Evolutionary conservation across 1,284 basidiomycete species (phyloP), one percentile per base, ranked within the genome.

Genomic region (Tilletia caries): DNA sequence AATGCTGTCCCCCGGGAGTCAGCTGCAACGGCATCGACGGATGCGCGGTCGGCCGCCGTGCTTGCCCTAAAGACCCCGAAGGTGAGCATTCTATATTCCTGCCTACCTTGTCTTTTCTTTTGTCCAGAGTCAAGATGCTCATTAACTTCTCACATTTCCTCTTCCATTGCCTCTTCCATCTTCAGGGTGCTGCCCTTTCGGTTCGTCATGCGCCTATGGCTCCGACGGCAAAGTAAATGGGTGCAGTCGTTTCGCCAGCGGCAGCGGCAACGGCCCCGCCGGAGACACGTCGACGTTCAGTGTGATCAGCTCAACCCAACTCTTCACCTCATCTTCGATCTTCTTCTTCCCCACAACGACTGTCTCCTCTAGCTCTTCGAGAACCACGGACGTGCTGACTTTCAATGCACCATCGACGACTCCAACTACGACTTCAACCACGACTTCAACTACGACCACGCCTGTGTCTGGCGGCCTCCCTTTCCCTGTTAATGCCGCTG

Each of bases 21-120:
- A 37, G 1, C 29, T 62, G 58, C 32, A 62, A 62, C n/a, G 58
- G 58, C n/a, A 62, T 62, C n/a, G 58, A 62, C 20, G 58, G 58
- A 12, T 62, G 58, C 32, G 32, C 10, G 10, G 58, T 62, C 58
- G 58, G 58, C 58, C 32, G 32, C 18, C 27, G 58, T 20, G 58
- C 29, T 3, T 62, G 58, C 32, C 32, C 58, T 29, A 62, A n/a
- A 29, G 58, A 62, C 18, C 33, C 20, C 18, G 58, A 33, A 10
- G 27, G 58, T 62, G 58, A 62, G 58, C n/a, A n/a, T n/a, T n/a
- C n/a, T n/a, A n/a, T n/a, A n/a, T n/a, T n/a, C n/a, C n/a, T 62
- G 32, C 20, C 18, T 15, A 29, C 54, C 23, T 58, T 58, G 29
- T 41, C 37, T n/a, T n/a, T n/a, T n/a, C n/a, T n/a, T n/a, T n/a